phyloP scores from a whole-genome alignment of 495 filamentous ascomycete species.

The Neurospora sp. region DNA sequence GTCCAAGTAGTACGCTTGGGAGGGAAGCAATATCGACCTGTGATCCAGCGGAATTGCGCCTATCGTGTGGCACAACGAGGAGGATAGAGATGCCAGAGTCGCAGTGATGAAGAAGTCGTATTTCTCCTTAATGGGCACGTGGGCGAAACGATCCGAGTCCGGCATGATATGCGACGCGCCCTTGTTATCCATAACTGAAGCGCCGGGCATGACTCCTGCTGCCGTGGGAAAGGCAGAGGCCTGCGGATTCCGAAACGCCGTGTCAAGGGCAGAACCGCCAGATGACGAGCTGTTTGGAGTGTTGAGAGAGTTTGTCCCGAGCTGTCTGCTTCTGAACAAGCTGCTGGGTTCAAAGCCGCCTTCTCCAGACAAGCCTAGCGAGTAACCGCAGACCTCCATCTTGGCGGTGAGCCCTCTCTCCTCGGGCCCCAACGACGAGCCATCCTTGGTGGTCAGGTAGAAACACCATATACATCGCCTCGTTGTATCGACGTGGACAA shows the following conservation, averaged over 20 bases:
- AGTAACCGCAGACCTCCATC: slow-evolving; percentile 30
- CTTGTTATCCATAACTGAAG: slow-evolving; percentile 22
- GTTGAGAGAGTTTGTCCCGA: slow-evolving; percentile 27
- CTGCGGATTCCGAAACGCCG: slow-evolving; percentile 19
- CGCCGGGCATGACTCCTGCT: neutral
- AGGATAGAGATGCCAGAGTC: slow-evolving; percentile 32
- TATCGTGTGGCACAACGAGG: slow-evolving; percentile 28
- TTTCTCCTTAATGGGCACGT: slow-evolving; percentile 22
- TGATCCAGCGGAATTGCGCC: slow-evolving; percentile 35
- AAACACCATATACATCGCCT: slow-evolving; percentile 44
- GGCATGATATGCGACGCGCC: slow-evolving; percentile 2
- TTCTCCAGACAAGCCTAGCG: slow-evolving; percentile 30
- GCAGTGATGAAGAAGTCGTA: slow-evolving; percentile 38
- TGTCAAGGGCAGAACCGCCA: slow-evolving; percentile 33
- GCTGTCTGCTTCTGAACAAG: slow-evolving; percentile 29
- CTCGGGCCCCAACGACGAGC: slow-evolving; percentile 13
- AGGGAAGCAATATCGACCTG: slow-evolving; percentile 29
- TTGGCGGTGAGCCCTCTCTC: slow-evolving; percentile 18
- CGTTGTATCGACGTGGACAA: slow-evolving; percentile 38
- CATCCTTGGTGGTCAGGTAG: slow-evolving; percentile 26
- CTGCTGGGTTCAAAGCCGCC: slow-evolving; percentile 35
- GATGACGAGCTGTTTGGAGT: slow-evolving; percentile 42
- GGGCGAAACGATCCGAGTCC: slow-evolving; percentile 18
- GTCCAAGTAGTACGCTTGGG: slow-evolving; percentile 9
- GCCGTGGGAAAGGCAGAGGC: slow-evolving; percentile 1